Evolutionary conservation across 2,329 filamentous ascomycete genomes (phyloP), one percentile per base, ranked within the genome.

Genomic region (Calonectria pseudoturangicola): DNA sequence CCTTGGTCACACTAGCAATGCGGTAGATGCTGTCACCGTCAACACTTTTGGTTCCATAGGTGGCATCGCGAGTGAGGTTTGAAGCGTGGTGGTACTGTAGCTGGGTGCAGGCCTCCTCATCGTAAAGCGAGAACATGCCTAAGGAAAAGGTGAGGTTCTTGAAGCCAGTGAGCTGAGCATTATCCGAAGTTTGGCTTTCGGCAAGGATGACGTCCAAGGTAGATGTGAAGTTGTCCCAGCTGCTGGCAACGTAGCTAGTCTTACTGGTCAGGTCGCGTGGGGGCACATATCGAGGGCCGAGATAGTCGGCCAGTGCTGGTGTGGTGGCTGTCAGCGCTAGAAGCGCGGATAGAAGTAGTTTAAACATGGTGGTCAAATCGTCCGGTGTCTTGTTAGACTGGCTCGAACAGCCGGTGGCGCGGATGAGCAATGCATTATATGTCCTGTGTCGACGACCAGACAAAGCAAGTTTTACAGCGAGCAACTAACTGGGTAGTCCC

Each of bases 121-220:
- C 71, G 51, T 70, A 48, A 18, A 69, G 66, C 18, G 71, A 73
- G 54, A 73, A 70, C 30, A 73, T 66, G 50, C 67, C 71, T 4
- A 73, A 18, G 2, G 71, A 73, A 28, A 73, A 70, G 36, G 66
- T 70, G 25, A 70, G 51, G 36, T 69, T 69, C 43, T 36, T 51
- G 27, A 69, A 39, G 50, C 48, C 51, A 12, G 66, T n/a, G 16
- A 60, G 21, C 45, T 43, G 58, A 4, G 28, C 16, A 36, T 25
- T 43, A 15, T 65, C 41, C 3, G 39, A 60, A 3, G 33, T 60
- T 21, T 60, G 33, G 36, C 54, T 60, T 21, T 60, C 12, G 5
- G 33, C 36, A 33, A 60, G 33, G 21, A 60, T 16, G 10, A 18
- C 10, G 12, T 60, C 54, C 21, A 60, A 15, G 10, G 62, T 54